Percentiles rank a stretch among this genome's conserved stretches.
Conservation (phyloP, 345 rosid genomes). For the Arabidopsis thaliana region DNA sequence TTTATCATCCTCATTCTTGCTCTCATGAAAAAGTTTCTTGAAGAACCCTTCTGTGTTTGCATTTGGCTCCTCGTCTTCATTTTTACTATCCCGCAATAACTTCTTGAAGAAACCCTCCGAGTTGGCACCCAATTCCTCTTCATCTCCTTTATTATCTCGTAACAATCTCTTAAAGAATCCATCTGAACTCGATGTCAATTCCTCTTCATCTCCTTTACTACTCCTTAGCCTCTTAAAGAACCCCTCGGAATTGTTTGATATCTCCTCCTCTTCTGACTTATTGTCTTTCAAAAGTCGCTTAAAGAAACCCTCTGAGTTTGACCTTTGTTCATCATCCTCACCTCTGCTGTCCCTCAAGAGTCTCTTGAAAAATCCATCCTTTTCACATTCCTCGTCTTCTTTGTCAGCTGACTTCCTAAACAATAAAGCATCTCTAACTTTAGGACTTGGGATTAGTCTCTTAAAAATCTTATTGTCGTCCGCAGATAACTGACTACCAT, state of each 20-base stretch:
- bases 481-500: conserved; percentile 60
- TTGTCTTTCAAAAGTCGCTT: conserved; percentile 72
- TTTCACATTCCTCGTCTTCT: conserved; percentile 83
- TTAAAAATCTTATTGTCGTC: conserved; percentile 88
- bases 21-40: conserved; percentile 80
- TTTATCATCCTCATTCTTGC: conserved; percentile 67
- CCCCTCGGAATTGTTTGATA: conserved; percentile 64
- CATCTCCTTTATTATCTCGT: conserved; percentile 68
- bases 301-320: conserved; percentile 78
- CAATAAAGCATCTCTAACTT: conserved; percentile 87
- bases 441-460: conserved; percentile 87
- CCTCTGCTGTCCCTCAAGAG: conserved; percentile 75
- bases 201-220: conserved; percentile 65
- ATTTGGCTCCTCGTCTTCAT: conserved; percentile 61
- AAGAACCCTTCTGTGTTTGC: conserved; percentile 79
- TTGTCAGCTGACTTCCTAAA: conserved; percentile 91
- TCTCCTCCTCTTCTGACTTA: conserved; percentile 69
- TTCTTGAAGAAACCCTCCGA: conserved; percentile 62
- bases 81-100: conserved; percentile 67
- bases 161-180: conserved; percentile 74
- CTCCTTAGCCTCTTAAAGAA: conserved; percentile 69
- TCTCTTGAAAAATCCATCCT: conserved; percentile 95
- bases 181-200: conserved; percentile 63
- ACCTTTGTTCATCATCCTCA: conserved; percentile 72
- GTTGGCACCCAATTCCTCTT: conserved; percentile 62